These are phyloP conservation scores for Murraya paniculata DNA, from an alignment of 345 rosid genomes.

Conservation along the genomic window DNA sequence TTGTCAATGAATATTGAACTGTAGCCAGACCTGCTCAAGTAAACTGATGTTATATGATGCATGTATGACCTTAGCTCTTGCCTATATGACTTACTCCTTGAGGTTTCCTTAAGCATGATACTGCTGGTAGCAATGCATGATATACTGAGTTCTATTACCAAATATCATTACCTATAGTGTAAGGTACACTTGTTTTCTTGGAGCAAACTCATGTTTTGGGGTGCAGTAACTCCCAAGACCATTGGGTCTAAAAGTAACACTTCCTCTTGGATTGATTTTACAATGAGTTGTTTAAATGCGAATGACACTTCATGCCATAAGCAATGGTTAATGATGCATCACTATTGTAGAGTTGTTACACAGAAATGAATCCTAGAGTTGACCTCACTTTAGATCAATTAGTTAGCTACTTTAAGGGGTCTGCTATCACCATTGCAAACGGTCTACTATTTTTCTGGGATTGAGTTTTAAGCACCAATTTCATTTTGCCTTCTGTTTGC, in stretches of 20 bases:
- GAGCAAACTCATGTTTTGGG: neutral
- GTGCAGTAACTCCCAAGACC: too few relatives aligned
- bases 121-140: neutral
- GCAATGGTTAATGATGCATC: neutral
- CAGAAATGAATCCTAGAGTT: neutral
- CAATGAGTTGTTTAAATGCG: neutral
- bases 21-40: neutral
- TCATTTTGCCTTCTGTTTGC: neutral
- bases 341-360: neutral
- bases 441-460: neutral
- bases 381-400: neutral
- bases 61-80: neutral
- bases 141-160: neutral
- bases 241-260: neutral
- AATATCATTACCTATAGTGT: neutral
- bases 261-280: neutral
- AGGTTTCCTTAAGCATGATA: neutral
- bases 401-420: neutral
- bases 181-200: neutral
- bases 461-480: neutral
- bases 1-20: neutral
- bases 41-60: neutral
- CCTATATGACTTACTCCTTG: neutral
- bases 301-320: neutral
- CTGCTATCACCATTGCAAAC: neutral